Evolutionary conservation across 78 protist species (phyloP).

Genomic region (Monosiga brevicollis): DNA sequence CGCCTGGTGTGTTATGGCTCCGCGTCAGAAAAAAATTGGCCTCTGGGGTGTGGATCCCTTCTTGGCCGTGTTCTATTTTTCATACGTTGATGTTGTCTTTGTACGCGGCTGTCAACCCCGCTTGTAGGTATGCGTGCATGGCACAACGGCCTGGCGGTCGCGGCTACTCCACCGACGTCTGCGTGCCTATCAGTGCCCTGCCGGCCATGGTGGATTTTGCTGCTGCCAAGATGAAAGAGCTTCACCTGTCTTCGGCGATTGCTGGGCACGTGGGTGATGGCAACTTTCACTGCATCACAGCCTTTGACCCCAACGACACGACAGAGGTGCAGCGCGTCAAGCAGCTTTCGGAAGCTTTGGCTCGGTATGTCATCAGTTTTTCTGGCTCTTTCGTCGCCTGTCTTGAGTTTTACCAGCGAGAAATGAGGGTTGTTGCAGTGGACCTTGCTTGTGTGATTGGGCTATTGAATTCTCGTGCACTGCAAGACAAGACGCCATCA

Average conservation of each 20-base stretch:
- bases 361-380: neutral
- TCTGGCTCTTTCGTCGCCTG: neutral
- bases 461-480: neutral
- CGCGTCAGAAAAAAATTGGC: no score
- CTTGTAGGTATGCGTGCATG: neutral
- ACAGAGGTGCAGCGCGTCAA: neutral
- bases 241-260: neutral
- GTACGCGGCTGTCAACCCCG: no score
- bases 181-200: neutral
- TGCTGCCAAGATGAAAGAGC: neutral
- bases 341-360: neutral
- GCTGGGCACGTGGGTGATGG: neutral
- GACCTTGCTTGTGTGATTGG: neutral
- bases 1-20: neutral
- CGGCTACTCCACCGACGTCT: neutral
- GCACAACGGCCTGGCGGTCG: neutral
- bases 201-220: neutral
- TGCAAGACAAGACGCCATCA: neutral
- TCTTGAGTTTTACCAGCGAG: neutral
- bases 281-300: neutral
- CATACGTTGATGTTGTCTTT: no score
- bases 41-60: no score
- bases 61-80: no score
- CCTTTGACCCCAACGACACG: neutral
- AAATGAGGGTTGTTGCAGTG: no score